Percentiles rank a stretch among this genome's conserved stretches.
Conservation (phyloP, 345 rosid species). For the Syzygium grande region DNA sequence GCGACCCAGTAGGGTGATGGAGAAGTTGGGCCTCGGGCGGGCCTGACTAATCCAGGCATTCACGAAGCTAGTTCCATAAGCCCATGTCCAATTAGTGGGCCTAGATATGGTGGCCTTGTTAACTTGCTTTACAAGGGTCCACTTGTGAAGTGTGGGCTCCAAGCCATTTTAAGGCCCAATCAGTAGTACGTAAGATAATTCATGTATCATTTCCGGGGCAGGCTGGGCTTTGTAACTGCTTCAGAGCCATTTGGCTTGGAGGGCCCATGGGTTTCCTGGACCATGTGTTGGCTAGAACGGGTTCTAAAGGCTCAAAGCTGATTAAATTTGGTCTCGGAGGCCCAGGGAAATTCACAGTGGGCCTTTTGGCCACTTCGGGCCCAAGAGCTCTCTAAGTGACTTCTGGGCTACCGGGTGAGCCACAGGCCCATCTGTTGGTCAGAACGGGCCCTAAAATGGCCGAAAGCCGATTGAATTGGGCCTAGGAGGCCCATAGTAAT, state of each 20-base stretch:
- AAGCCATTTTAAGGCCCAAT: not conserved
- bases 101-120: not conserved
- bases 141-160: not conserved
- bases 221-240: not conserved
- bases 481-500: not conserved
- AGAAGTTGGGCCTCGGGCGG: not conserved
- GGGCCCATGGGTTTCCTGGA: not conserved
- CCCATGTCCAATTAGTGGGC: not conserved
- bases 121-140: not conserved
- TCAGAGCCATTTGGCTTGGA: not conserved
- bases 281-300: not conserved
- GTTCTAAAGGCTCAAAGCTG: not conserved
- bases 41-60: not conserved
- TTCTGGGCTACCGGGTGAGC: not conserved
- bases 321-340: not conserved
- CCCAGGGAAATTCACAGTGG: not conserved
- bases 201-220: not conserved
- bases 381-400: not conserved
- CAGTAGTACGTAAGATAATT: not conserved
- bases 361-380: not conserved
- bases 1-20: not conserved
- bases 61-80: not conserved
- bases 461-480: not conserved
- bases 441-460: not conserved
- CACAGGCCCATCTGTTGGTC: not conserved